A percentile compares a stretch with the other conserved stretches of the same genome.
phyloP scores from a whole-genome alignment of 2,329 filamentous ascomycete species.

The Epichloe typhina region DNA sequence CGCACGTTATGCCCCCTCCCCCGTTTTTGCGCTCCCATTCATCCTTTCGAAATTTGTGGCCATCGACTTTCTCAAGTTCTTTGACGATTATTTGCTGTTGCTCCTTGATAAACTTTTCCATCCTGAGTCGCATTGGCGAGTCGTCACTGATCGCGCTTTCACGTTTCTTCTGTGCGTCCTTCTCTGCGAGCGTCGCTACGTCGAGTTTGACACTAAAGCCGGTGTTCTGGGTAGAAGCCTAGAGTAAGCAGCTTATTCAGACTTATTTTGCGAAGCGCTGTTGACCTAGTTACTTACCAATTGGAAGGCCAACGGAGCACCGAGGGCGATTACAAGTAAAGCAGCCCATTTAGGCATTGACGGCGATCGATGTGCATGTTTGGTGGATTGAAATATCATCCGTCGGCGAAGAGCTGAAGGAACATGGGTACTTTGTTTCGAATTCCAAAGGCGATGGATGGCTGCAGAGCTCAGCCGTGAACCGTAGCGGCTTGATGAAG shows the following conservation, averaged over 20 bases:
- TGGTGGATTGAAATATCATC: neutral
- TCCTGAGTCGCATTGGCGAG: constrained; percentile 92
- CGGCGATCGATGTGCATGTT: neutral
- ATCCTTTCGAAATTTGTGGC: constrained; percentile 68
- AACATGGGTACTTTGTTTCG: neutral
- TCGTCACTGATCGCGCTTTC: constrained; percentile 52
- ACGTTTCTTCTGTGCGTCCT: constrained; percentile 69
- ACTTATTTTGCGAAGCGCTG: neutral
- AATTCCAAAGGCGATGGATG: neutral
- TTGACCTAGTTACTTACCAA: neutral
- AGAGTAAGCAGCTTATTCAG: neutral
- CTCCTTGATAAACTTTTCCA: constrained; percentile 92
- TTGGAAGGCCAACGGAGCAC: constrained; percentile 2
- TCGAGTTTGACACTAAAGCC: constrained; percentile 39
- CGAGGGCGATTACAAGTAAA: neutral
- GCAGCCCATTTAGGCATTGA: neutral
- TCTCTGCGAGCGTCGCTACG: constrained; percentile 63
- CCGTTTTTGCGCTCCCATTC: constrained; percentile 80
- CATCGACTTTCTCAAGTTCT: constrained; percentile 73
- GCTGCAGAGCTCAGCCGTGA: neutral
- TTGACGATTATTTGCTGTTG: constrained; percentile 81
- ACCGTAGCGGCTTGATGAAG: neutral
- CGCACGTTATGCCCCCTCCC: constrained; percentile 91
- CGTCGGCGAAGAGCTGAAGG: neutral
- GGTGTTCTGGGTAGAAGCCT: constrained; percentile 21